Percentiles rank a stretch among this genome's conserved stretches.
Evolutionary conservation across 2,329 filamentous ascomycete genomes (phyloP).

Genomic region (Pseudogymnoascus sp.): DNA sequence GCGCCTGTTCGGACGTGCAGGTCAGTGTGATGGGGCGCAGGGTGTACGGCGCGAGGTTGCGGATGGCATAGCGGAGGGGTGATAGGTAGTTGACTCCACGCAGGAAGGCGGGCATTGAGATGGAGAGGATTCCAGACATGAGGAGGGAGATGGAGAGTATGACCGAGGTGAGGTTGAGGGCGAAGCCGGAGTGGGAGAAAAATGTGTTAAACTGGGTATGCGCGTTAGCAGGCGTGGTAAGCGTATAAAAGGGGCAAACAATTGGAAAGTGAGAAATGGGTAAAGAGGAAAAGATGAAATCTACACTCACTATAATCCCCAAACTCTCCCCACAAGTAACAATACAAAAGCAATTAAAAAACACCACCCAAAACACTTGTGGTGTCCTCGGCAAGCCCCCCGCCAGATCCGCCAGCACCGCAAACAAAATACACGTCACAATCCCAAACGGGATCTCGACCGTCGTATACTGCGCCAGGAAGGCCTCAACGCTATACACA

Average conservation of each 20-base stretch:
- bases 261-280: too few species aligned
- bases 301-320: slow-evolving; percentile 50
- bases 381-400: slow-evolving; percentile 56
- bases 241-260: background rate
- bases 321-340: slow-evolving; percentile 67
- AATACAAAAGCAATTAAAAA: slow-evolving; percentile 64
- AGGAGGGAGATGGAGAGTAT: slow-evolving; percentile 62
- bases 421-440: slow-evolving; percentile 55
- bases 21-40: slow-evolving; percentile 53
- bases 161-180: slow-evolving; percentile 63
- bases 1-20: slow-evolving; percentile 51
- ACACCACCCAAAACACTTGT: slow-evolving; percentile 57
- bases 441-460: slow-evolving; percentile 68
- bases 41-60: slow-evolving; percentile 59
- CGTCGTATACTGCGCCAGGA: slow-evolving; percentile 61
- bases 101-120: slow-evolving; percentile 59
- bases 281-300: background rate
- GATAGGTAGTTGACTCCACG: slow-evolving; percentile 63
- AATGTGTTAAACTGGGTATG: slow-evolving; percentile 57
- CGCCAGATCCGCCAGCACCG: slow-evolving; percentile 54
- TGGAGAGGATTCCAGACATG: slow-evolving; percentile 64
- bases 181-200: slow-evolving; percentile 66
- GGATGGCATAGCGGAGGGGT: slow-evolving; percentile 61
- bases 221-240: background rate
- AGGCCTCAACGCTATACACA: slow-evolving; percentile 63